These are phyloP conservation scores for Talaromyces sp. DNA, from an alignment of 2,329 filamentous ascomycete species.

Conservation along the genomic window DNA sequence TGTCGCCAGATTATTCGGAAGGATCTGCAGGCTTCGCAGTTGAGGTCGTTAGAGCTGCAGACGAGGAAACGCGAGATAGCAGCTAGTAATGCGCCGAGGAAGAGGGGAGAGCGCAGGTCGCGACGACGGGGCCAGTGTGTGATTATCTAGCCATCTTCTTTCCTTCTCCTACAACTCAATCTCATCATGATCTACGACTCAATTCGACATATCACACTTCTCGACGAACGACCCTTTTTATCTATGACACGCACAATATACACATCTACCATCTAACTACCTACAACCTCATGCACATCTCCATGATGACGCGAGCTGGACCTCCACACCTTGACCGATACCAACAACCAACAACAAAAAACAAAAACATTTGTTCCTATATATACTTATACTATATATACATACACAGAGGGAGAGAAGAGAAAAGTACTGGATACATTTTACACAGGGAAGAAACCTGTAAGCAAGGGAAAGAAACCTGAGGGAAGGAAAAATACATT, in stretches of 20 bases:
- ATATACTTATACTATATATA: constrained; percentile 8
- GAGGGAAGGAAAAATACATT: not conserved
- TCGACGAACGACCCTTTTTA: not conserved
- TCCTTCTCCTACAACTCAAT: not conserved
- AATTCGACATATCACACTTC: not conserved
- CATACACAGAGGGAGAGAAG: not conserved
- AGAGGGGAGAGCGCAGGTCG: constrained; percentile 32
- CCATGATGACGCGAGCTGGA: not conserved
- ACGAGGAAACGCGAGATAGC: constrained; percentile 38
- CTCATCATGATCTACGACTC: constrained; percentile 10
- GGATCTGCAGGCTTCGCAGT: constrained; percentile 50
- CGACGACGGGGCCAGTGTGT: constrained; percentile 41
- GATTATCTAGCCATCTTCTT: constrained; percentile 32
- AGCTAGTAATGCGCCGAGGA: constrained; percentile 37
- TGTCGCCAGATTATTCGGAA: constrained; percentile 79
- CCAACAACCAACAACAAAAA: not conserved
- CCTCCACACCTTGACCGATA: constrained; percentile 5
- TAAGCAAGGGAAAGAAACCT: not conserved
- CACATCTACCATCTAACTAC: not conserved
- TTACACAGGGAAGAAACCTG: not conserved
- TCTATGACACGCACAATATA: not conserved
- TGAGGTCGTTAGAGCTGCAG: constrained; percentile 30
- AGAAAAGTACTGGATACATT: constrained; percentile 11
- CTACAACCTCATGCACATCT: not conserved
- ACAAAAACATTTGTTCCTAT: constrained; percentile 3